A percentile compares a stretch with the other conserved stretches of the same genome.
These are phyloP conservation scores for Cinchona pubescens DNA, from an alignment of 257 asterid species.

Conservation along the genomic window DNA sequence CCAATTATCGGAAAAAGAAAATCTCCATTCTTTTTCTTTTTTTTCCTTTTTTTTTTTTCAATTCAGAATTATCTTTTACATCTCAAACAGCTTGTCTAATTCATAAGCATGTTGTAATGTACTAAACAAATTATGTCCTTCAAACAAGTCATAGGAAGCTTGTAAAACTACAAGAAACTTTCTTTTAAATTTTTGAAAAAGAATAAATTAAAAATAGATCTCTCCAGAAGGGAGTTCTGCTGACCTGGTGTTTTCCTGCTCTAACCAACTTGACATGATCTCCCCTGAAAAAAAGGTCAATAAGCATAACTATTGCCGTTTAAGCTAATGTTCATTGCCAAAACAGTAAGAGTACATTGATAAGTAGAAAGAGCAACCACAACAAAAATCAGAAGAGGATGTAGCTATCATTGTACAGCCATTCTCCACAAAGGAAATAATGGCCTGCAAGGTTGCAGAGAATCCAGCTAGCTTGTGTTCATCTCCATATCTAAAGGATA, in stretches of 20 bases:
- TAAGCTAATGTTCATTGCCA: slow-evolving; percentile 1
- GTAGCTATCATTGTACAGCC: slow-evolving; percentile 53
- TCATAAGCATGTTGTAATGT: background rate
- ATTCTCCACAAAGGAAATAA: slow-evolving; percentile 93
- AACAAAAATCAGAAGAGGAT: slow-evolving; percentile 17
- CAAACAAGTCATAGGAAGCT: background rate
- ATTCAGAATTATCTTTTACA: background rate
- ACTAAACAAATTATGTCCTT: background rate
- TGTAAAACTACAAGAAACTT: background rate
- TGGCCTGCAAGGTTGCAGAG: slow-evolving; percentile 98
- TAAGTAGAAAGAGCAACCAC: slow-evolving; percentile 1
- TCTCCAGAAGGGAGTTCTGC: slow-evolving; percentile 17
- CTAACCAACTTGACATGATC: slow-evolving; percentile 82
- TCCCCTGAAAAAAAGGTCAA: slow-evolving; percentile 60
- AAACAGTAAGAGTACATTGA: background rate
- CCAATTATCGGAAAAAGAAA: background rate
- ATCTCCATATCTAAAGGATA: slow-evolving; percentile 71
- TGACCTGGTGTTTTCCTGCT: slow-evolving; percentile 99
- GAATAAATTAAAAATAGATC: background rate
- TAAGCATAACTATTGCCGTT: background rate
- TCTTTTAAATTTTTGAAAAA: background rate
- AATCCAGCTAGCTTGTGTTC: slow-evolving; percentile 98
- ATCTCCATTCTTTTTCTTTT: background rate
- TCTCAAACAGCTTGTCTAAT: background rate
- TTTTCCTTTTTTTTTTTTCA: background rate